Conservation (phyloP, 1,139 yeast species). For the Taphrina wiesneri region DNA sequence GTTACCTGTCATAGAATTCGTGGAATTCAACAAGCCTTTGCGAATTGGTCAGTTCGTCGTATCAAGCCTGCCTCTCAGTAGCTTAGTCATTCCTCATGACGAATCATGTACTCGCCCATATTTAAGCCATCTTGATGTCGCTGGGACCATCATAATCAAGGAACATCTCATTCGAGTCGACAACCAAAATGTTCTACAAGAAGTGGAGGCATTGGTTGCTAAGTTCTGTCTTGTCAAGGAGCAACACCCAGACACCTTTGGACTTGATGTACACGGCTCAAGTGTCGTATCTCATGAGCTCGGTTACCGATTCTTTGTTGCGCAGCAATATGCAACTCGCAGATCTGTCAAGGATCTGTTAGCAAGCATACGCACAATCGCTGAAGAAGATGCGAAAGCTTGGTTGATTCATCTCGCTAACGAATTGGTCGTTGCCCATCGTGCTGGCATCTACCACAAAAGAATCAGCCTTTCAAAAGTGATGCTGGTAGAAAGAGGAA, state of each 20-base stretch:
- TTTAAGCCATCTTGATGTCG: background rate
- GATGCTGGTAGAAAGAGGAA: slow-evolving; percentile 51
- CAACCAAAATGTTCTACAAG: background rate
- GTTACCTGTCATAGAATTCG: slow-evolving; percentile 37
- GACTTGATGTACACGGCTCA: background rate
- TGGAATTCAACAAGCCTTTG: slow-evolving; percentile 43
- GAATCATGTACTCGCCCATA: background rate
- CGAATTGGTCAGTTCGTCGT: slow-evolving; percentile 1
- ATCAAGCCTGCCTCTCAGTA: background rate
- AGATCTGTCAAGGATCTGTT: slow-evolving; percentile 67
- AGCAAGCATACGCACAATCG: slow-evolving; percentile 66
- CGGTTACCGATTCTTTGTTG: slow-evolving; percentile 65
- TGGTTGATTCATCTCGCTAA: slow-evolving; percentile 89
- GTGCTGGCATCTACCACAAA: slow-evolving; percentile 75
- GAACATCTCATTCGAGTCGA: background rate
- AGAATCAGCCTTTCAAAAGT: slow-evolving; percentile 65
- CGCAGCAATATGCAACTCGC: slow-evolving; percentile 64
- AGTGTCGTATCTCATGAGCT: slow-evolving; percentile 45
- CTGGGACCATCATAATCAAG: slow-evolving; percentile 16
- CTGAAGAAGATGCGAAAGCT: slow-evolving; percentile 72
- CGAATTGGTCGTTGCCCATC: slow-evolving; percentile 79
- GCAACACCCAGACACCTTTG: background rate
- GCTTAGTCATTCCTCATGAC: slow-evolving; percentile 40
- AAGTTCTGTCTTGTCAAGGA: background rate
- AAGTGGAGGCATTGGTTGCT: background rate